A percentile compares a stretch with the other conserved stretches of the same genome.
phyloP scores from a whole-genome alignment of 179 eudicot species.

The Gypsophila paniculata region DNA sequence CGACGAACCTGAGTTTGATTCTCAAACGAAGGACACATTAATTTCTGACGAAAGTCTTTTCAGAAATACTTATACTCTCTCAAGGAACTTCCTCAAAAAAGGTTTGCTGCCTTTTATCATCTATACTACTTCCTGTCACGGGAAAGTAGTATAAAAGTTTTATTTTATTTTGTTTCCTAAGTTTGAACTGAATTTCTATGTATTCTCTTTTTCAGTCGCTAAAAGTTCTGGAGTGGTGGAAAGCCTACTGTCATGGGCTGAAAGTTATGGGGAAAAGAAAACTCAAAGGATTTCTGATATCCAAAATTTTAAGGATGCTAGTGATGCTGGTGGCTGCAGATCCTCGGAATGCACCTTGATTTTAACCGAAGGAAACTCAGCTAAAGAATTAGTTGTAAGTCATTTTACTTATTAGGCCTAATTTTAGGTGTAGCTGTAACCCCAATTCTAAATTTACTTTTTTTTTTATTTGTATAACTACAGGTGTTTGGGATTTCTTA shows the following conservation, averaged over 20 bases:
- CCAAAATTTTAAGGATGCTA: slow-evolving; percentile 76
- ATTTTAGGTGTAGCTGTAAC: not conserved
- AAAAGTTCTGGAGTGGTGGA: slow-evolving; percentile 64
- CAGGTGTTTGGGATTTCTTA: slow-evolving; percentile 20
- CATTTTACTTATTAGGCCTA: slow-evolving; percentile 5
- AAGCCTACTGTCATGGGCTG: slow-evolving; percentile 68
- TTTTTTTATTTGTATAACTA: too few relatives aligned
- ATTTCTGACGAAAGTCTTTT: slow-evolving; percentile 77
- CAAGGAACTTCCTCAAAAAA: slow-evolving; percentile 61
- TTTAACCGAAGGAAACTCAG: slow-evolving; percentile 96
- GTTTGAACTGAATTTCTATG: not conserved
- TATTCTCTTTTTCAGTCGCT: slow-evolving; percentile 28
- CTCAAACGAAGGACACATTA: slow-evolving; percentile 91
- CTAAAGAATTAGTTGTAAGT: slow-evolving; percentile 88
- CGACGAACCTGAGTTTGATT: slow-evolving; percentile 96
- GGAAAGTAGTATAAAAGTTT: too few relatives aligned
- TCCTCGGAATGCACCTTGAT: slow-evolving; percentile 79
- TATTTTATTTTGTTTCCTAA: not conserved
- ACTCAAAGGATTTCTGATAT: slow-evolving; percentile 49
- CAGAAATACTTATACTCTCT: slow-evolving; percentile 64
- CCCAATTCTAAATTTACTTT: not conserved
- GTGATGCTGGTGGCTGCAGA: slow-evolving; percentile 61
- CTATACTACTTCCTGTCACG: not conserved
- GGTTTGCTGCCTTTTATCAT: slow-evolving; percentile 38
- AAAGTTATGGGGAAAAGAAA: slow-evolving; percentile 81